Base-by-base conservation (phyloP, 306 rosid genomes). In the Quercus engelmannii region DNA sequence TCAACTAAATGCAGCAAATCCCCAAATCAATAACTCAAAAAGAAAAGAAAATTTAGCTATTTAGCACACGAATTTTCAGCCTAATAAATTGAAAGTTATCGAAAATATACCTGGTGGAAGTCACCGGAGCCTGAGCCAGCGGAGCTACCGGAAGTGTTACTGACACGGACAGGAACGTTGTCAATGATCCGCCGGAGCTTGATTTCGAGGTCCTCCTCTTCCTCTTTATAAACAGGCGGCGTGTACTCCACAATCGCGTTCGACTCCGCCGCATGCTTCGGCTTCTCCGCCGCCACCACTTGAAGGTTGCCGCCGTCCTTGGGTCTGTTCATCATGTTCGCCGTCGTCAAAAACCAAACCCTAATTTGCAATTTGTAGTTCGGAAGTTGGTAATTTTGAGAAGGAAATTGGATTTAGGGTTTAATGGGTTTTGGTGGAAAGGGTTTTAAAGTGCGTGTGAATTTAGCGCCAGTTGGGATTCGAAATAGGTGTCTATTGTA, bases 61-160 rank as follows among this genome's bases (percentile, higher is more conserved):
- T 59, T 59, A 11, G 54, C 19, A n/a, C 7, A 54, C 6, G 30
- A 58, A 14, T 19, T 28, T 54, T 56, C 31, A 4, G 26, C 6
- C 38, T 31, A 54, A 19, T 52, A 56, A 63, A 5, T 19, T 15
- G 69, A 21, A 4, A 25, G 3, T 14, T 19, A 25, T 38, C 55
- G 49, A 52, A 80, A 4, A 13, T 65, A 38, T 83, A 95, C 99
- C 98, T 93, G 97, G 79, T 95, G 99, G 79, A 95, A 95, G 81
- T 95, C 97, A 17, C 99, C 98, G 55, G 99, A 95, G 79, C 98
- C 99, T 1, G 98, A 95, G 77, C 97, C 98, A 13, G 96, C 99
- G 18, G 96, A 95, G 62, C 99, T 93, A 19, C 97, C 99, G 63
- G 98, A 95, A 13, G 97, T 95, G 82, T 95, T 93, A 86, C 91